Evolutionary conservation across 1,139 yeast genomes (phyloP), one percentile per base, ranked within the genome.

Genomic region (Geotrichum fermentans): DNA sequence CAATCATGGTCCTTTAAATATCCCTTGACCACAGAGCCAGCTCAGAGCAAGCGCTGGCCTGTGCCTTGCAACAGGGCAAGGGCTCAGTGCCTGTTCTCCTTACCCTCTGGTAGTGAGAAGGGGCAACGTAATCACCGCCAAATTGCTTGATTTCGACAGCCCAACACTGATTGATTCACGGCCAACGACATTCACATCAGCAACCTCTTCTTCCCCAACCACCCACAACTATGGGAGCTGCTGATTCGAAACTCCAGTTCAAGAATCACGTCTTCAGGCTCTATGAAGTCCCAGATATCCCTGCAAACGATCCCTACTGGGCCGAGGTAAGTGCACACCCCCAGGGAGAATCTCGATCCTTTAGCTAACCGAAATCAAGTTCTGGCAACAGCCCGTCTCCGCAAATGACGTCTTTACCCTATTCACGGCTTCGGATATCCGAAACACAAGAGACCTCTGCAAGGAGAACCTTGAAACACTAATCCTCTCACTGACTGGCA

Each of bases 191-290:
- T n/a, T n/a, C n/a, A n/a, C n/a, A n/a, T n/a, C n/a, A n/a, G n/a
- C n/a, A n/a, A n/a, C n/a, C n/a, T n/a, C n/a, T n/a, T n/a, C n/a
- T n/a, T n/a, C n/a, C n/a, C n/a, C n/a, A n/a, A n/a, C n/a, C n/a
- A n/a, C n/a, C n/a, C n/a, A n/a, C n/a, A n/a, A 6, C 28, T 32
- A 86, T 86, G 95, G 89, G 83, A 41, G 77, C 83, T 30, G 71
- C 82, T 17, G 94, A 86, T 52, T 85, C 90, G 22, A 82, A 75
- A 58, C 68, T 78, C 32, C 70, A 73, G 50, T 77, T 79, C 62
- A 81, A 78, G 63, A 75, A 75, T 58, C 87, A 81, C 57, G 75
- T 88, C 56, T 74, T 77, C 61, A 73, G 74, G 56, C 72, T 88
- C 33, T 81, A 83, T 11, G 89, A 82, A 52, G 75, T 55, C 20